A percentile compares a stretch with the other conserved stretches of the same genome.
These are phyloP conservation scores for Ananas comosus DNA, from an alignment of 176 grass and related monocot species.

Conservation along the genomic window DNA sequence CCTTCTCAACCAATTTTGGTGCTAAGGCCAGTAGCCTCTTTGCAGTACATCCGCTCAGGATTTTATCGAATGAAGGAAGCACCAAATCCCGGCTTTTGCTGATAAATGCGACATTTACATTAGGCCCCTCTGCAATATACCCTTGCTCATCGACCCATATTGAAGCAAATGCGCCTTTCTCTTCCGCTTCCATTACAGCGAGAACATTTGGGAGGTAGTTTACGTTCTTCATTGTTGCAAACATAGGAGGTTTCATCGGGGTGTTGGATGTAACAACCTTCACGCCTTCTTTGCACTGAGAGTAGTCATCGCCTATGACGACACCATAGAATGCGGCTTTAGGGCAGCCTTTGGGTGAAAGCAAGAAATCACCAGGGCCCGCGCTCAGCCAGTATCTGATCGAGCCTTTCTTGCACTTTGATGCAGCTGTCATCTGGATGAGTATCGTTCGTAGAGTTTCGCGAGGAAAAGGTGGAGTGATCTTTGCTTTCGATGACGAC, in stretches of 20 bases:
- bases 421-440: constrained; percentile 69
- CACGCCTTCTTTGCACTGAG: constrained; percentile 56
- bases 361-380: constrained; percentile 72
- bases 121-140: constrained; percentile 62
- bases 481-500: constrained; percentile 49
- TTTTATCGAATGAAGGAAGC: constrained; percentile 54
- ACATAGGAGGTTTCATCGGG: constrained; percentile 83
- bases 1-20: constrained; percentile 36
- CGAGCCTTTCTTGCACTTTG: constrained; percentile 59
- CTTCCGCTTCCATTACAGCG: constrained; percentile 78
- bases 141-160: constrained; percentile 71
- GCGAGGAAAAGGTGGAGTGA: constrained; percentile 41
- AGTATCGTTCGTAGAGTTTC: constrained; percentile 41
- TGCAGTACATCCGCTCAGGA: constrained; percentile 76
- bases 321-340: constrained; percentile 68
- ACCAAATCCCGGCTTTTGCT: constrained; percentile 35
- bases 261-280: constrained; percentile 53
- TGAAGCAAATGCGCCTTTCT: constrained; percentile 48
- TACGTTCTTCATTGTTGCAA: constrained; percentile 79
- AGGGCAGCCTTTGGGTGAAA: constrained; percentile 40
- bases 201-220: constrained; percentile 94
- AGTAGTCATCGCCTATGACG: constrained; percentile 47
- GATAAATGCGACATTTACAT: constrained; percentile 83
- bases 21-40: constrained; percentile 55
- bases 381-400: constrained; percentile 70